phyloP scores from a whole-genome alignment of 2,329 filamentous ascomycete genomes.

The Claviceps digitariae region DNA sequence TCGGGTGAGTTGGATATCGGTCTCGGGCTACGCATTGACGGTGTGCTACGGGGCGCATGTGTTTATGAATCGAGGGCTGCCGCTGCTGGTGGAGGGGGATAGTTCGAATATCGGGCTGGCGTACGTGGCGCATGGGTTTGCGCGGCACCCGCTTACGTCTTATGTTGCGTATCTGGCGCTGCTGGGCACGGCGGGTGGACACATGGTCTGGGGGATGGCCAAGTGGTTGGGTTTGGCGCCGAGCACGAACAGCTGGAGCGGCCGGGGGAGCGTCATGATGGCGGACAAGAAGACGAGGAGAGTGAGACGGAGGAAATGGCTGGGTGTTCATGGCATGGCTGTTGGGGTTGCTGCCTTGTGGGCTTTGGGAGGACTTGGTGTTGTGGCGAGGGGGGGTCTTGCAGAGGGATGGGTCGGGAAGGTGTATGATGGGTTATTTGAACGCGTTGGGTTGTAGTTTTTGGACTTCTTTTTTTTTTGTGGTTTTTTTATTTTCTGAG shows the following conservation, averaged over 20 bases:
- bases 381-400: constrained; percentile 59
- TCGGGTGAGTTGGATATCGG: constrained; percentile 51
- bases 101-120: constrained; percentile 74
- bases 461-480: neutral
- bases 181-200: constrained; percentile 53
- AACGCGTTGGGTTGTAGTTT: constrained; percentile 18
- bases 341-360: constrained; percentile 51
- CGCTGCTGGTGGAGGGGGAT: constrained; percentile 65
- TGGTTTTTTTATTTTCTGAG: neutral
- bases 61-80: constrained; percentile 62
- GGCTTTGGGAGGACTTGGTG: constrained; percentile 66
- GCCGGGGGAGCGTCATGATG: constrained; percentile 23
- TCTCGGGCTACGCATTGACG: constrained; percentile 57
- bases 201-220: constrained; percentile 77
- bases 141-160: constrained; percentile 52
- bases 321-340: constrained; percentile 54
- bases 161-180: constrained; percentile 57
- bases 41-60: constrained; percentile 58
- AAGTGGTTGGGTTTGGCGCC: constrained; percentile 62
- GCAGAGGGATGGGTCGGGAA: constrained; percentile 67
- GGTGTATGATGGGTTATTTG: constrained; percentile 58
- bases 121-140: constrained; percentile 77
- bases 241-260: constrained; percentile 34
- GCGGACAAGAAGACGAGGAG: constrained; percentile 38
- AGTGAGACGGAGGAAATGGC: constrained; percentile 52